Evolutionary conservation across 164 flowering plant species (phyloP).

Genomic region (Nymphaea colorata): DNA sequence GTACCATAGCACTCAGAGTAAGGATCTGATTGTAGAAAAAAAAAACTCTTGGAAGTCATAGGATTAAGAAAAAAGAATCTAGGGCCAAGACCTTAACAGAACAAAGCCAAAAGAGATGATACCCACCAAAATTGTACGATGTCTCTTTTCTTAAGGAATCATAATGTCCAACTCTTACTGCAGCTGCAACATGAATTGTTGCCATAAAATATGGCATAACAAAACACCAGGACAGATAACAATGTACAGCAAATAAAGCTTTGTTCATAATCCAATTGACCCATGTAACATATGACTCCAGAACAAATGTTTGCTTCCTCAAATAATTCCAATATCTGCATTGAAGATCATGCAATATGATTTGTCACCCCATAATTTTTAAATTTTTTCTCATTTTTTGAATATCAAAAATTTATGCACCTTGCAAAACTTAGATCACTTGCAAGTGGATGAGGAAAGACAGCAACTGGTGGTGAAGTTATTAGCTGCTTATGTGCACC

Average conservation of each 20-base stretch:
- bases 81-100: too few species aligned
- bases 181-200: conserved; percentile 57
- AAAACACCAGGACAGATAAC: conserved; percentile 96
- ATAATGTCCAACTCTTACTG: conserved; percentile 25
- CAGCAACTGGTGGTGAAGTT: conserved; percentile 93
- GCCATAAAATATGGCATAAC: conserved; percentile 81
- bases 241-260: conserved; percentile 74
- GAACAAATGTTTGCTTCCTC: conserved; percentile 96
- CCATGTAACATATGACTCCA: conserved; percentile 65
- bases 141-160: conserved; percentile 33
- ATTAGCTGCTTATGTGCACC: conserved; percentile 87
- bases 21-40: too few species aligned
- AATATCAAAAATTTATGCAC: conserved; percentile 15
- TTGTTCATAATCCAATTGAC: conserved; percentile 88
- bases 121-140: not conserved
- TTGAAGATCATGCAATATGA: not conserved
- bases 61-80: too few species aligned
- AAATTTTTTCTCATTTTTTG: too few species aligned
- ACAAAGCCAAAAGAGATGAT: too few species aligned
- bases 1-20: too few species aligned
- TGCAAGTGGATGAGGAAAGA: conserved; percentile 93
- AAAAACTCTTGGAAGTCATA: too few species aligned
- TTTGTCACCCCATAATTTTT: not conserved
- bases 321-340: conserved; percentile 95
- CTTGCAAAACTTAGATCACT: conserved; percentile 84